phyloP scores from a whole-genome alignment of 768 basidiomycete species.

The Boletales sp. region DNA sequence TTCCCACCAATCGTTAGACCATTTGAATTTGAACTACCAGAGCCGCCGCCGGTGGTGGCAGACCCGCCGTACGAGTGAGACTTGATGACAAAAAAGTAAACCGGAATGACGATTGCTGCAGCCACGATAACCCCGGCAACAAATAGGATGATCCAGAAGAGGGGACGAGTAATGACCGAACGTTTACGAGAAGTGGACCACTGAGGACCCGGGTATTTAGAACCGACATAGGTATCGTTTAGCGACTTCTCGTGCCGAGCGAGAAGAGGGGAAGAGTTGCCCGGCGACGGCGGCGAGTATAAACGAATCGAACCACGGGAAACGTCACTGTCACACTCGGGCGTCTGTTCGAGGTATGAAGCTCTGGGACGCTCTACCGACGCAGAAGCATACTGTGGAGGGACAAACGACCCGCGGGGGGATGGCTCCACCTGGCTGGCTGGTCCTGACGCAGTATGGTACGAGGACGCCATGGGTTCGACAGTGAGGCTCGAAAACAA shows the following conservation, averaged over 20 bases:
- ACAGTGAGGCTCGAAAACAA: background rate
- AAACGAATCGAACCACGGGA: conserved; percentile 20
- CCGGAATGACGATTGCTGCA: conserved; percentile 41
- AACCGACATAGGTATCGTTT: conserved; percentile 1
- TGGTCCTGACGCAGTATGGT: conserved; percentile 15
- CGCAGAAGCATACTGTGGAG: conserved; percentile 1
- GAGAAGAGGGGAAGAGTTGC: conserved; percentile 25
- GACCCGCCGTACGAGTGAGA: conserved; percentile 6
- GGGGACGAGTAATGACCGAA: conserved; percentile 15
- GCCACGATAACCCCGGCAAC: conserved; percentile 29
- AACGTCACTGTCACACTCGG: conserved; percentile 14
- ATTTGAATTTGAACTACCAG: conserved; percentile 10
- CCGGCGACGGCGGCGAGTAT: conserved; percentile 16
- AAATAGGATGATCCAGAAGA: conserved; percentile 29
- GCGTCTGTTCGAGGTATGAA: conserved; percentile 24
- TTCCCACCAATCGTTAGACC: conserved; percentile 50
- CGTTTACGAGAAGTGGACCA: conserved; percentile 9
- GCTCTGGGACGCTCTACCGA: conserved; percentile 19
- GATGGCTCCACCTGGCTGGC: conserved; percentile 17
- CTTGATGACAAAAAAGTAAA: conserved; percentile 32
- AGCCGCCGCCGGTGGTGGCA: background rate
- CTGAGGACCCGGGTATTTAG: background rate
- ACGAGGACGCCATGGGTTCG: conserved; percentile 2
- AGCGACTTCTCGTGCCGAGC: conserved; percentile 16
- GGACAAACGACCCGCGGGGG: conserved; percentile 8